Evolutionary conservation across 257 asterid genomes (phyloP).

Genomic region (Nicotiana noctiflora): DNA sequence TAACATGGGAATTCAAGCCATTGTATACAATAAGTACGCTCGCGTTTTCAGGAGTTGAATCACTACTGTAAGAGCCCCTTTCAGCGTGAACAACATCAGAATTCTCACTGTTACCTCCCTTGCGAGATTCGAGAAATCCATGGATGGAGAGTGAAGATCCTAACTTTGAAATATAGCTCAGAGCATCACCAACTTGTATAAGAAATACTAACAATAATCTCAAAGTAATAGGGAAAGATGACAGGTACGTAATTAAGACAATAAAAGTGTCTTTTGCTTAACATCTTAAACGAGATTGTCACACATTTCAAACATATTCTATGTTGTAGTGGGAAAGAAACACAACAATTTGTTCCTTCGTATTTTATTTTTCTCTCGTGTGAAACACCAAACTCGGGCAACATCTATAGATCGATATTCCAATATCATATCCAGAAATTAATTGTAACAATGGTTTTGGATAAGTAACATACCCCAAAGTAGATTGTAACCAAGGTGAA

Average conservation of each 20-base stretch:
- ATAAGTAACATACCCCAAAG: conserved; percentile 68
- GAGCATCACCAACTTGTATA: conserved; percentile 9
- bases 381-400: no score
- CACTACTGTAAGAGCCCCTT: conserved; percentile 16
- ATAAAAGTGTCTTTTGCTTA: no score
- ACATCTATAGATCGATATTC: no score
- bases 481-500: conserved; percentile 66
- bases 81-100: conserved; percentile 33
- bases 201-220: not conserved
- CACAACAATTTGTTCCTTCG: no score
- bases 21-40: conserved; percentile 15
- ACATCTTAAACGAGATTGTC: no score
- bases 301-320: not conserved
- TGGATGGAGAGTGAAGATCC: conserved; percentile 48
- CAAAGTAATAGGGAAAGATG: no score
- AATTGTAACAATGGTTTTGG: conserved; percentile 6
- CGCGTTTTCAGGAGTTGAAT: conserved; percentile 34
- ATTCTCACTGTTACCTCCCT: conserved; percentile 20
- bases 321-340: not conserved
- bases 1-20: conserved; percentile 21
- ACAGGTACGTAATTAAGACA: no score
- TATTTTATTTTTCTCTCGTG: no score
- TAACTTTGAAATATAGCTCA: conserved; percentile 37
- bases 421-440: not conserved
- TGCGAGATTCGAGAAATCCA: conserved; percentile 36